phyloP scores from a whole-genome alignment of 768 basidiomycete genomes.

The Lanmaoa rubissima region DNA sequence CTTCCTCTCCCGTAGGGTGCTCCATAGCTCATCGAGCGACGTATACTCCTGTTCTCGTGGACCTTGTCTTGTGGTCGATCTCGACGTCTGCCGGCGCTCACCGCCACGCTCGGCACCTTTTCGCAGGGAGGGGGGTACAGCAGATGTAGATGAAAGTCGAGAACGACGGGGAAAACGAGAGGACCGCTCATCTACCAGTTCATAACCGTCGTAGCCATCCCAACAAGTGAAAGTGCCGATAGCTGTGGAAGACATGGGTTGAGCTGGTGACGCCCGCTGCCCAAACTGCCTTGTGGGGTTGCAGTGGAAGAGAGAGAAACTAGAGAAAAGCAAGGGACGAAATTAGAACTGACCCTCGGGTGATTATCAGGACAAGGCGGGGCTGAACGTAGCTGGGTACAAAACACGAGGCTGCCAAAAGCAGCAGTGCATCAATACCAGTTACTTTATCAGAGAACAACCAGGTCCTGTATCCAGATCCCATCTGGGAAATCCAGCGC shows the following conservation, averaged over 20 bases:
- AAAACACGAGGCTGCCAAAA: slow-evolving; percentile 37
- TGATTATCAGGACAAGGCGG: slow-evolving; percentile 33
- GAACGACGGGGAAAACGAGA: slow-evolving; percentile 20
- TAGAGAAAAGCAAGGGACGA: slow-evolving; percentile 13
- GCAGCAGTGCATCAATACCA: slow-evolving; percentile 22
- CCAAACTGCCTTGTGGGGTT: slow-evolving; percentile 22
- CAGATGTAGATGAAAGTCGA: slow-evolving; percentile 23
- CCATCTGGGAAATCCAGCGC: slow-evolving; percentile 12
- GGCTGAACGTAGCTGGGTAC: slow-evolving; percentile 25
- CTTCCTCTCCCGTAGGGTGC: slow-evolving; percentile 61
- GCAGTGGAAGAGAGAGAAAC: slow-evolving; percentile 18
- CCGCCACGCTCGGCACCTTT: slow-evolving; percentile 16
- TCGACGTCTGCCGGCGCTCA: slow-evolving; percentile 24
- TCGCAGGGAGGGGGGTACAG: slow-evolving; percentile 10
- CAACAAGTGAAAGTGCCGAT: slow-evolving; percentile 35
- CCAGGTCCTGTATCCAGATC: slow-evolving; percentile 4
- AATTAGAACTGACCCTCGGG: slow-evolving; percentile 30
- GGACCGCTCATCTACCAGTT: slow-evolving; percentile 21
- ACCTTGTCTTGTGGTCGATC: slow-evolving; percentile 7
- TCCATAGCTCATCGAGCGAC: slow-evolving; percentile 63
- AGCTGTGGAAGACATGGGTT: slow-evolving; percentile 32
- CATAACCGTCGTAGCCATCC: slow-evolving; percentile 31
- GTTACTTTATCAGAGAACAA: slow-evolving; percentile 27
- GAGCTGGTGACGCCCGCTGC: slow-evolving; percentile 15
- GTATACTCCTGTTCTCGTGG: slow-evolving; percentile 25